Conservation (phyloP, 2,329 filamentous ascomycete genomes). For the Penicillium sp. region DNA sequence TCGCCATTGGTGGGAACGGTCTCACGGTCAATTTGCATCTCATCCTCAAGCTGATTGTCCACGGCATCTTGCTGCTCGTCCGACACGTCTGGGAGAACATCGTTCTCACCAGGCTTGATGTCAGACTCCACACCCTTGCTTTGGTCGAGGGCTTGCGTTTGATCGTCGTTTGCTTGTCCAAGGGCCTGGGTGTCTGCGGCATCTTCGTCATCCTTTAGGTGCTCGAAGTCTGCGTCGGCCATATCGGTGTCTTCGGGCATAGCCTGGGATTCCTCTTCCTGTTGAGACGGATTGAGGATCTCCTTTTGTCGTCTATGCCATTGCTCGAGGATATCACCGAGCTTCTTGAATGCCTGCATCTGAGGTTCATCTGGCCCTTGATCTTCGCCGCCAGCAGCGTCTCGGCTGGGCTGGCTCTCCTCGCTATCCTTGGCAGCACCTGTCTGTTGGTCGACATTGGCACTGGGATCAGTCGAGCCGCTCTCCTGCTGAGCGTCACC, state of each 20-base stretch:
- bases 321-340: conserved; percentile 86
- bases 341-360: conserved; percentile 82
- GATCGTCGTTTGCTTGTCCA: conserved; percentile 82
- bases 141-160: conserved; percentile 81
- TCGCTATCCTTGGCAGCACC: conserved; percentile 44
- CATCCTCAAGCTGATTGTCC: conserved; percentile 50
- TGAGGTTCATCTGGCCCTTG: conserved; percentile 42
- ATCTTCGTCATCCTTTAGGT: conserved; percentile 79
- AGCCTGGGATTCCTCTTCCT: conserved; percentile 55
- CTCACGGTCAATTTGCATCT: conserved; percentile 43
- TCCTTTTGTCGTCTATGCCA: conserved; percentile 89
- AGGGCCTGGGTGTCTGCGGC: conserved; percentile 87
- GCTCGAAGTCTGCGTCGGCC: conserved; percentile 83
- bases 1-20: conserved; percentile 40
- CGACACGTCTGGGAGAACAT: conserved; percentile 57
- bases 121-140: conserved; percentile 78
- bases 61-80: conserved; percentile 42
- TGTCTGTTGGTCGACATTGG: conserved; percentile 48
- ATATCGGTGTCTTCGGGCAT: conserved; percentile 67
- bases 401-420: conserved; percentile 38
- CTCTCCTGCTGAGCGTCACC: conserved; percentile 45
- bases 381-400: conserved; percentile 40
- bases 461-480: conserved; percentile 47
- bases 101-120: conserved; percentile 55
- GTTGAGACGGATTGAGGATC: conserved; percentile 64